phyloP scores from a whole-genome alignment of 2,329 filamentous ascomycete species.

The Aspergillus sp. region DNA sequence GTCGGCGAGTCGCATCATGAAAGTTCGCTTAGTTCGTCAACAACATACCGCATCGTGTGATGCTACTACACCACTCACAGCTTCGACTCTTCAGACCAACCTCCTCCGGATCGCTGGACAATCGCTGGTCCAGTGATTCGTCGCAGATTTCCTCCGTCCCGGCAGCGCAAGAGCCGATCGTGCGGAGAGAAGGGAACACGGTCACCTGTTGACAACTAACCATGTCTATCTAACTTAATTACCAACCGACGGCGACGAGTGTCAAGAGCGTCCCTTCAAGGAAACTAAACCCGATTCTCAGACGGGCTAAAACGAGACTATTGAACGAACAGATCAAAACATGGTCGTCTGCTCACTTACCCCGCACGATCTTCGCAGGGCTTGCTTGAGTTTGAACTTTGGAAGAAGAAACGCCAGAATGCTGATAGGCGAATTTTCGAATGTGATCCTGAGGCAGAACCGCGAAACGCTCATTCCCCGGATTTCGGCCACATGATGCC shows the following conservation, averaged over 20 bases:
- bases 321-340: constrained; percentile 6
- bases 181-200: neutral
- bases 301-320: neutral
- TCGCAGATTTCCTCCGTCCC: neutral
- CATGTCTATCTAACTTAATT: neutral
- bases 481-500: constrained; percentile 7
- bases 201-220: neutral
- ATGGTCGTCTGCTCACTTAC: constrained; percentile 8
- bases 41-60: constrained; percentile 3
- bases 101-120: neutral
- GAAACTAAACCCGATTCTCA: neutral
- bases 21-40: neutral
- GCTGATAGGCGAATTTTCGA: constrained; percentile 3
- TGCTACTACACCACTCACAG: neutral
- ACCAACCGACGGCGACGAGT: neutral
- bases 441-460: neutral
- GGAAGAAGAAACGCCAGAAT: neutral
- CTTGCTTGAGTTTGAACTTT: constrained; percentile 4
- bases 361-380: constrained; percentile 18
- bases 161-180: neutral
- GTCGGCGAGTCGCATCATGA: neutral
- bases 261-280: neutral
- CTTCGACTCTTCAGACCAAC: constrained; percentile 1
- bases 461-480: constrained; percentile 3
- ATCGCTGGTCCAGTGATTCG: neutral